Evolutionary conservation across 345 rosid genomes (phyloP), one percentile per base, ranked within the genome.

Genomic region (Lepidium didymum): DNA sequence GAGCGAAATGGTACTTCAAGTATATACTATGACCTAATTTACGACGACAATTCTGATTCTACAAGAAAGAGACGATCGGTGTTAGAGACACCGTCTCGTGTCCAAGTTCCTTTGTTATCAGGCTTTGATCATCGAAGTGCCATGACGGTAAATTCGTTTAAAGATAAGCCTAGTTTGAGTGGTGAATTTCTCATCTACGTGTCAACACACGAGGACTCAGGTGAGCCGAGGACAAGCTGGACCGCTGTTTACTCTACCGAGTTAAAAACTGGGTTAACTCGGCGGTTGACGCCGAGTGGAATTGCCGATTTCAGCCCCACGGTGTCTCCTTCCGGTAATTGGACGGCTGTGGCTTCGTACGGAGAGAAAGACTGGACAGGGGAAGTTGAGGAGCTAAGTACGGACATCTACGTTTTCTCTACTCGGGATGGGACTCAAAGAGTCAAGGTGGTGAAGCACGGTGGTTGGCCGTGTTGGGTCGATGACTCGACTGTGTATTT

Each of bases 401-500:
- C 96, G 15, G 91, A 90, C 68, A 84, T 92, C 60, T 90, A 86
- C 27, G 64, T 88, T 0, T 92, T 88, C 79, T 72, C 71, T 69
- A 92, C 96, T 73, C 76, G 82, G n/a, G 90, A 92, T 59, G 96
- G 96, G 65, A 70, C 81, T 71, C 80, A 38, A 33, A 82, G 96
- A 55, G 85, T 82, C 65, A 92, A 90, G 81, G 84, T 85, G 10
- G 87, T 86, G 35, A 85, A 88, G 55, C 89, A 84, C 73, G 96
- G 96, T 43, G 98, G 93, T 0, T 92, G 98, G 98, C 96, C 96
- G 55, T 74, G 85, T 75, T 90, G 93, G 98, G 85, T 83, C 4
- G 93, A 92, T 70, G 92, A 90, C 7, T 78, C 75, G 4, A 89
- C 93, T 8, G 58, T 92, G 1, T 92, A 75, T 61, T 90, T 92